phyloP scores from a whole-genome alignment of 75 land plant species.

The Pinus tabuliformis region DNA sequence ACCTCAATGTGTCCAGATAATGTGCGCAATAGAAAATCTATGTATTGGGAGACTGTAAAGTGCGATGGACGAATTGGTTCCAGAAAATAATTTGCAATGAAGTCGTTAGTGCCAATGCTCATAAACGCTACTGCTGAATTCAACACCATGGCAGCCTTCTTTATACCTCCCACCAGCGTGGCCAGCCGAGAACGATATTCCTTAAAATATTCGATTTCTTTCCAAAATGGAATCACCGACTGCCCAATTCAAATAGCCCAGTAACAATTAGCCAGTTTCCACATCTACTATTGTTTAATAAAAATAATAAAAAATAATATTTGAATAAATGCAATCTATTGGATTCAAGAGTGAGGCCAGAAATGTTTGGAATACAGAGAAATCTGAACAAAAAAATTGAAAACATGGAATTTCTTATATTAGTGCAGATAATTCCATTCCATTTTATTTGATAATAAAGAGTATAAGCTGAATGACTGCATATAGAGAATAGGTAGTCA shows the following conservation, averaged over 20 bases:
- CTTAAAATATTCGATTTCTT: slow-evolving; percentile 24
- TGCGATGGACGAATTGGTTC: slow-evolving; percentile 1
- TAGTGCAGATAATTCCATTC: not conserved
- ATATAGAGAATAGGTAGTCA: no score
- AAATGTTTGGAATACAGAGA: no score
- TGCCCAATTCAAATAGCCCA: no score
- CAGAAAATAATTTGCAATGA: slow-evolving; percentile 15
- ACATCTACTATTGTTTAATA: no score
- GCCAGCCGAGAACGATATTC: slow-evolving; percentile 13
- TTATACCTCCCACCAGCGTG: slow-evolving; percentile 15
- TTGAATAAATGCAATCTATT: no score
- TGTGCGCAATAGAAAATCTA: not conserved
- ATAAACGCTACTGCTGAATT: slow-evolving; percentile 9
- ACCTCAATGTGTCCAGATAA: not conserved
- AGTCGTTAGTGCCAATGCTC: slow-evolving; percentile 29
- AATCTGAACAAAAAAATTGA: no score
- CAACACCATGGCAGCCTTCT: slow-evolving; percentile 1
- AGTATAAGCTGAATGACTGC: no score
- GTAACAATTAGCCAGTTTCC: no score
- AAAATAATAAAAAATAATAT: no score
- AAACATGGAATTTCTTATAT: no score
- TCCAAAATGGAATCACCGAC: slow-evolving; percentile 17
- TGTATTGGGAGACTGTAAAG: slow-evolving; percentile 18
- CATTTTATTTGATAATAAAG: no score
- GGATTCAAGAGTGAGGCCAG: no score